Base-by-base conservation (phyloP, 2,329 filamentous ascomycete species). In the Cercospora nicotianae region DNA sequence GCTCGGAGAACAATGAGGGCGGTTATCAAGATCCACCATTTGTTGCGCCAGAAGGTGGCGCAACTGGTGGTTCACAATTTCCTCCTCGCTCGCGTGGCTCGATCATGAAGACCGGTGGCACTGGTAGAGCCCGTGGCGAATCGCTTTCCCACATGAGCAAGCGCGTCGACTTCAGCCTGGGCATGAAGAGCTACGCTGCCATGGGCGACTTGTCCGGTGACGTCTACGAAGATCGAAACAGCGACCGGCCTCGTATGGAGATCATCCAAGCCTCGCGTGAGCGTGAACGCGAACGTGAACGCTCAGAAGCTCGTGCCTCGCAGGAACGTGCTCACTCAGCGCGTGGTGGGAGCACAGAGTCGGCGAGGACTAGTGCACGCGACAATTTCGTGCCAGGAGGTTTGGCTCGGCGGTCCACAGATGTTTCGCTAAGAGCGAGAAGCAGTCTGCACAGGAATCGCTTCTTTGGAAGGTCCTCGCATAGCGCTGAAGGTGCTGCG, bases 101-200 rank as follows among this genome's bases (percentile, higher is more conserved):
- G 0, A 88, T 89, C 67, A 80, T 90, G 20, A 74, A 67, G 36
- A 33, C 55, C 7, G 36, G 53, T 13, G 62, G 62, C 1, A 23
- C 31, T 6, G n/a, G 76, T 75, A 9, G 87, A 10, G 77, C 81
- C 39, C 84, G 87, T 8, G 84, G 84, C 33, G 87, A 90, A 70
- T 87, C 87, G 0, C 79, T 87, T 8, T 83, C 85, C 0, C 80
- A 83, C 9, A 87, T 88, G 81, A 82, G 82, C 39, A 87, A 87
- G 64, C 87, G 88, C 30, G 88, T 91, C 31, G 90, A 91, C 75
- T 91, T 91, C 78, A 91, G 89, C 1, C 82, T 91, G 2, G 90
- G 90, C 31, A 90, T 90, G 85, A 72, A 71, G 12, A 83, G 81
- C 36, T 84, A 86, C 55, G 81, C 89, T 48, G 83, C 84, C 3